Evolutionary conservation across 139 green algal genomes (phyloP).

Genomic region (Closterium sp.): DNA sequence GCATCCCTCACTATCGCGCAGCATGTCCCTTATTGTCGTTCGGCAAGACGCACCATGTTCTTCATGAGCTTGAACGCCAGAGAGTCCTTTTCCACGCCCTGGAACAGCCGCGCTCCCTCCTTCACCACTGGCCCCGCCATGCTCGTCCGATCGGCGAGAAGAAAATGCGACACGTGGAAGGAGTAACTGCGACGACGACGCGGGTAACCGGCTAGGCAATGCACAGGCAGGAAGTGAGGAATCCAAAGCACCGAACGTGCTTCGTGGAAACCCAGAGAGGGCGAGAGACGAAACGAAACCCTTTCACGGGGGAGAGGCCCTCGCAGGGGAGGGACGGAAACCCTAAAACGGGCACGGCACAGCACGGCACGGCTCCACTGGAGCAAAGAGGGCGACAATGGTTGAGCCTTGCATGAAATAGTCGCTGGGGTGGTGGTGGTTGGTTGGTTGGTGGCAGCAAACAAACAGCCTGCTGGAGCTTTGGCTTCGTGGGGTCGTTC

Average conservation of each 20-base stretch:
- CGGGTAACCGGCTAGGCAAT: background rate
- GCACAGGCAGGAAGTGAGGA: background rate
- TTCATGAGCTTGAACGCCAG: slow-evolving; percentile 28
- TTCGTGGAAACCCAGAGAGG: background rate
- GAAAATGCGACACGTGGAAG: too few relatives aligned
- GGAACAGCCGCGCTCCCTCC: slow-evolving; percentile 20
- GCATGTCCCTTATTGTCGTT: too few relatives aligned
- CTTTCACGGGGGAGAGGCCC: background rate
- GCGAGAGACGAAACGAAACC: background rate
- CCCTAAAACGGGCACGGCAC: slow-evolving; percentile 1
- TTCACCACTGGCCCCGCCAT: background rate
- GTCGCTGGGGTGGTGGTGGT: background rate
- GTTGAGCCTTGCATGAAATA: background rate
- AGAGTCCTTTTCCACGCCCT: slow-evolving; percentile 27
- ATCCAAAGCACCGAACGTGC: background rate
- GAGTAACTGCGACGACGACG: background rate
- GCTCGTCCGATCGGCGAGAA: background rate
- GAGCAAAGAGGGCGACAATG: background rate
- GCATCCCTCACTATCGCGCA: background rate
- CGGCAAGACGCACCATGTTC: slow-evolving; percentile 13
- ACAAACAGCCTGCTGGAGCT: too few relatives aligned
- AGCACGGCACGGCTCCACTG: background rate
- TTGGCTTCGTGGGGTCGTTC: too few relatives aligned
- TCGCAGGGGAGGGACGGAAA: background rate
- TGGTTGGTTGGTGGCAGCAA: background rate